phyloP scores from a whole-genome alignment of 83 land plant species.

The Diphasiastrum complanatum region DNA sequence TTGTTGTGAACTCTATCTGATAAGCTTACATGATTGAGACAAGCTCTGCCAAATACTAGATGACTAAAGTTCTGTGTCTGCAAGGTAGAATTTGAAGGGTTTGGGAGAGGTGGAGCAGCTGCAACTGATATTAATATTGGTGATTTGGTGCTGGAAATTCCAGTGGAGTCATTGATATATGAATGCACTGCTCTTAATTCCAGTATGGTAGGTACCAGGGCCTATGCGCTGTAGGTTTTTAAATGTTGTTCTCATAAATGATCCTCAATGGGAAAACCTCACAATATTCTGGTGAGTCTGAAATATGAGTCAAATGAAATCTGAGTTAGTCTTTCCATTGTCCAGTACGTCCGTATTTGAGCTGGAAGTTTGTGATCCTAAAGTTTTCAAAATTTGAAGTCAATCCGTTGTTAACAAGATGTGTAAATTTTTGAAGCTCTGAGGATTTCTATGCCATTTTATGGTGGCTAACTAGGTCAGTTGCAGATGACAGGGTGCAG shows the following conservation, averaged over 20 bases:
- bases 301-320: too few species aligned
- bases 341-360: too few species aligned
- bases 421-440: not conserved
- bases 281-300: not conserved
- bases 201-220: slow-evolving; percentile 5
- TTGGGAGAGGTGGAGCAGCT: slow-evolving; percentile 15
- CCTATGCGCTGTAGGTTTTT: not conserved
- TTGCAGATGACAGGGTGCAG: slow-evolving; percentile 31
- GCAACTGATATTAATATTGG: not conserved
- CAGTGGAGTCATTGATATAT: not conserved
- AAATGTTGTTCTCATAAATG: not conserved
- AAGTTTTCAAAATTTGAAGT: too few species aligned
- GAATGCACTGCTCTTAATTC: slow-evolving; percentile 7
- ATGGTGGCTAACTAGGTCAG: not conserved
- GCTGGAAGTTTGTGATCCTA: too few species aligned
- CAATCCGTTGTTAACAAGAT: too few species aligned
- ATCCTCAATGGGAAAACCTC: not conserved
- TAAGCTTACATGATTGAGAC: too few species aligned
- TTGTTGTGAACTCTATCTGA: too few species aligned
- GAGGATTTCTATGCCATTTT: not conserved
- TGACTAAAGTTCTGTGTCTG: too few species aligned
- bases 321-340: too few species aligned
- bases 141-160: slow-evolving; percentile 5
- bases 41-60: too few species aligned
- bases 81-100: too few species aligned